A percentile compares a stretch with the other conserved stretches of the same genome.
phyloP scores from a whole-genome alignment of 2,329 filamentous ascomycete species.

The Aphanocladium album region DNA sequence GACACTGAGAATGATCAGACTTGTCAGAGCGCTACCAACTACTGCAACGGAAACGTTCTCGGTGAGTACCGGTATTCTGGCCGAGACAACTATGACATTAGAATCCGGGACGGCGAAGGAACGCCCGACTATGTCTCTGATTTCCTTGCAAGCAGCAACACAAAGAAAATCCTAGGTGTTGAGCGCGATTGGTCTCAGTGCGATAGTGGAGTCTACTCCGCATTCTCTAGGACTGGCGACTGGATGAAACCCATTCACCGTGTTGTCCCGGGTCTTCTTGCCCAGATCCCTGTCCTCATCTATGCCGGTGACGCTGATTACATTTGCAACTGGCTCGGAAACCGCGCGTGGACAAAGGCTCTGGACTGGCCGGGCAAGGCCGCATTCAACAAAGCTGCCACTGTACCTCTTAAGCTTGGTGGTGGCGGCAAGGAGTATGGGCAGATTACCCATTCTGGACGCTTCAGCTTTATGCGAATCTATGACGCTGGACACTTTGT shows the following conservation, averaged over 20 bases:
- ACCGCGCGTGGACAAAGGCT: slow-evolving; percentile 89
- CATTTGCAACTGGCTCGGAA: slow-evolving; percentile 98
- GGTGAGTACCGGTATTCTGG: slow-evolving; percentile 91
- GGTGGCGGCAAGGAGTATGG: slow-evolving; percentile 25
- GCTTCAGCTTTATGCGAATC: slow-evolving; percentile 16
- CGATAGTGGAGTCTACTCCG: slow-evolving; percentile 98
- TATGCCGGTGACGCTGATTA: slow-evolving; percentile 88
- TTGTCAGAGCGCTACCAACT: slow-evolving; percentile 91
- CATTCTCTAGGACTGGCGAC: slow-evolving; percentile 95
- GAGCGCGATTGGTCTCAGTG: slow-evolving; percentile 96
- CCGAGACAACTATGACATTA: slow-evolving; percentile 92
- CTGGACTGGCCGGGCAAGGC: slow-evolving; percentile 91
- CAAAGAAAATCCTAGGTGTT: slow-evolving; percentile 81
- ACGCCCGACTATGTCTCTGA: slow-evolving; percentile 75
- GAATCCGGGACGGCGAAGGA: slow-evolving; percentile 83
- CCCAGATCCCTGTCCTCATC: slow-evolving; percentile 90
- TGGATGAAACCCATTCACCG: slow-evolving; percentile 99
- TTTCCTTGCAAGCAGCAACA: slow-evolving; percentile 78
- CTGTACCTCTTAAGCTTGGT: slow-evolving; percentile 63
- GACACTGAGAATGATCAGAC: slow-evolving; percentile 83
- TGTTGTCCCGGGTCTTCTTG: slow-evolving; percentile 77
- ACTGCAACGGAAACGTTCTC: slow-evolving; percentile 96
- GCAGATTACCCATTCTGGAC: slow-evolving; percentile 9
- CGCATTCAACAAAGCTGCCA: slow-evolving; percentile 66
- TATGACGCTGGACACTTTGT: slow-evolving; percentile 17